Evolutionary conservation across 2,329 filamentous ascomycete genomes (phyloP), one percentile per base, ranked within the genome.

Genomic region (Phialophora chinensis): DNA sequence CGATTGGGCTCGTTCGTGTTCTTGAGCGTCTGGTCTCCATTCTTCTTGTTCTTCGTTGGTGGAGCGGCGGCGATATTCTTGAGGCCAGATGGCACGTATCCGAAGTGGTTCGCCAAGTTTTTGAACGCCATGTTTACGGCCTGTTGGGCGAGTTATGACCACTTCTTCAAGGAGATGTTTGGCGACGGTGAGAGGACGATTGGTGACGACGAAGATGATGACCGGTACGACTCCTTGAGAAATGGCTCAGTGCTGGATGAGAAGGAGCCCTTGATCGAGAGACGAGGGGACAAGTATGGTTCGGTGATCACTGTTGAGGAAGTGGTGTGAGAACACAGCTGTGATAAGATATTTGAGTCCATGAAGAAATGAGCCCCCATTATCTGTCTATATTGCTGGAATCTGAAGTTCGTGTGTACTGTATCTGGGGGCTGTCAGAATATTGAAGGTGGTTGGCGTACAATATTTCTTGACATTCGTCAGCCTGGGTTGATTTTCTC

Each of bases 161-260:
- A 60, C 0, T 74, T 87, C 20, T 89, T 90, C 71, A 89, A 87
- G 76, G 80, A 78, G 0, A 49, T 89, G 0, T 97, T 96, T 82
- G 94, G 94, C 0, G 91, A 98, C 75, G 95, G 95, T 0, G 94
- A 98, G 82, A 86, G 87, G 72, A 88, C 86, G 0, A 74, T 82
- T 23, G 72, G 71, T 7, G 66, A 72, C 60, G 57, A 62, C 50
- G 54, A 59, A 31, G 42, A 38, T 23, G 66, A 66, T 47, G 35
- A 57, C 12, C 44, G 14, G 14, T 42, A 57, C 47, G 12, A 12
- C 4, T 31, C 57, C 47, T 6, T 35, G n/a, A 27, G n/a, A 2
- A 14, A 23, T 29, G 33, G 20, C 27, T 63, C 31, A 4, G 14
- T 63, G 14, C 57, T 66, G 31, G 55, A 63, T 27, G 71, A 71